Conservation (phyloP, 345 rosid genomes). For the Bretschneidera sinensis region DNA sequence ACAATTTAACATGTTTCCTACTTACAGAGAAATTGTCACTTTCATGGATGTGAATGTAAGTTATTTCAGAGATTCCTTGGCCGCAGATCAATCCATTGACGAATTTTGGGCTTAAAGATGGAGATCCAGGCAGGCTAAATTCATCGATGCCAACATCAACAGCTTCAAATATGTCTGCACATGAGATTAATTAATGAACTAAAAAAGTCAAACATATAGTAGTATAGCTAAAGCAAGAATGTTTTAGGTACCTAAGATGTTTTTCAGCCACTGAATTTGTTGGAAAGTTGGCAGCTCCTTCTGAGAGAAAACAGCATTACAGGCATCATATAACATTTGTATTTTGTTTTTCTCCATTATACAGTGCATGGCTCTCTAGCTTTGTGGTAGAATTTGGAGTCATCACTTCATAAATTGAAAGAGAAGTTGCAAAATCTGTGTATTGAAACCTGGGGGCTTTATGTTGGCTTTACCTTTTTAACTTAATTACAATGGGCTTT, state of each 20-base stretch:
- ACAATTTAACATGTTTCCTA: not conserved
- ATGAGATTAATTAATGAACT: too few relatives aligned
- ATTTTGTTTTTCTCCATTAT: constrained; percentile 25
- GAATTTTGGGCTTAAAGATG: constrained; percentile 12
- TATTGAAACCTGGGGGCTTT: constrained; percentile 11
- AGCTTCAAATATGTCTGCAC: constrained; percentile 32
- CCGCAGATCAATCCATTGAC: constrained; percentile 22
- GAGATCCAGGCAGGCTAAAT: constrained; percentile 17
- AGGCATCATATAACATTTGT: constrained; percentile 34
- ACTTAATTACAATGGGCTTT: constrained; percentile 15
- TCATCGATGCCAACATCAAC: constrained; percentile 40
- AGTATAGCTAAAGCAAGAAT: too few relatives aligned
- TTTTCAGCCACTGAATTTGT: constrained; percentile 36
- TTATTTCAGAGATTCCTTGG: constrained; percentile 27
- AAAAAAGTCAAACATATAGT: too few relatives aligned
- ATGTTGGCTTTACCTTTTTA: constrained; percentile 4
- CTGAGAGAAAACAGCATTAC: constrained; percentile 22
- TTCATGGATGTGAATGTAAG: constrained; percentile 43
- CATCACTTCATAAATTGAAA: too few relatives aligned
- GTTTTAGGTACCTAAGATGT: constrained; percentile 21
- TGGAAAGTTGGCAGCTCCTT: constrained; percentile 26
- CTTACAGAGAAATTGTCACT: constrained; percentile 35
- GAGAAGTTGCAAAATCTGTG: too few relatives aligned
- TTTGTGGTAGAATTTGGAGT: too few relatives aligned
- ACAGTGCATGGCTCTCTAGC: not conserved